Percentiles rank a stretch among this genome's conserved stretches.
These are phyloP conservation scores for Rosa lucieae DNA, from an alignment of 306 rosid genomes.

Conservation along the genomic window DNA sequence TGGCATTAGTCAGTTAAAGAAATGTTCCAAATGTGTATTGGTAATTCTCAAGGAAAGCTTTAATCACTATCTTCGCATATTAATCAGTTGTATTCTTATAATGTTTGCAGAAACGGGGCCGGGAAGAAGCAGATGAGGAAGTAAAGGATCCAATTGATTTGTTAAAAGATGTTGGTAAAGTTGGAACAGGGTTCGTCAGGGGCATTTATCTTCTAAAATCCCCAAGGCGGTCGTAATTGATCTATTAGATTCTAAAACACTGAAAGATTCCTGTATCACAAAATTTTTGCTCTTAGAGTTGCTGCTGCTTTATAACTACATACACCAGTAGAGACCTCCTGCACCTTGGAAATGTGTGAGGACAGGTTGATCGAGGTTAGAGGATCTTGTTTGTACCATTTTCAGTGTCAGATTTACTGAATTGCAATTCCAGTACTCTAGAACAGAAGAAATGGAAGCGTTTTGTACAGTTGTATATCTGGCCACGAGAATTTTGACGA, in stretches of 20 bases:
- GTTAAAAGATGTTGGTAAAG: slow-evolving; percentile 63
- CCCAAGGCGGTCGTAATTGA: slow-evolving; percentile 38
- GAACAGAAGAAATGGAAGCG: background rate
- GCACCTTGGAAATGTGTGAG: background rate
- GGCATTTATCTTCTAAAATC: slow-evolving; percentile 67
- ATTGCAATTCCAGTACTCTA: background rate
- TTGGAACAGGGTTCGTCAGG: slow-evolving; percentile 79
- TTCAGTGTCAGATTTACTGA: background rate
- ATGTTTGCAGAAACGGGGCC: slow-evolving; percentile 68
- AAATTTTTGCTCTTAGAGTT: background rate
- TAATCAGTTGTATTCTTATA: slow-evolving; percentile 19
- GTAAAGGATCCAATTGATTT: slow-evolving; percentile 47
- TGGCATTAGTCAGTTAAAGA: background rate
- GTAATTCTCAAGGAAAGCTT: background rate
- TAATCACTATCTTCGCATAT: background rate
- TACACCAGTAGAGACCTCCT: background rate
- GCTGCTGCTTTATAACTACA: background rate
- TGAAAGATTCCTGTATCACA: background rate
- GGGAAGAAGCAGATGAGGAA: slow-evolving; percentile 48
- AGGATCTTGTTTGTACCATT: background rate
- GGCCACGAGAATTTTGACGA: background rate
- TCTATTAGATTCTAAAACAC: background rate
- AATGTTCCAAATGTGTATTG: background rate
- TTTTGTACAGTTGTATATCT: background rate
- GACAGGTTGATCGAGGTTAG: background rate